A percentile compares a stretch with the other conserved stretches of the same genome.
phyloP scores from a whole-genome alignment of 495 filamentous ascomycete species.

The Aspergillus egyptiacus region DNA sequence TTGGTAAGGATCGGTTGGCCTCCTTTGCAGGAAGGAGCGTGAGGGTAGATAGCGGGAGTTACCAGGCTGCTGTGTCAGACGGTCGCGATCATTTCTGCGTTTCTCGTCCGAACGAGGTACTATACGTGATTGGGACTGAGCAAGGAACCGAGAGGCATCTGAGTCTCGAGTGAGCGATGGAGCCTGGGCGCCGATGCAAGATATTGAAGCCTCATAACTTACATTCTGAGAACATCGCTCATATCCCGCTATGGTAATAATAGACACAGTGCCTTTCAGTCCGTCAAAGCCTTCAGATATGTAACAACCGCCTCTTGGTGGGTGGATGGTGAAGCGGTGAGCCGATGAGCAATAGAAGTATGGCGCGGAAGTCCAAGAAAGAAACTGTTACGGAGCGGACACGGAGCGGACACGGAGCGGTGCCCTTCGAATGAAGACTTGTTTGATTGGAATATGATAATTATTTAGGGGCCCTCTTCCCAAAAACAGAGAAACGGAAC shows the following conservation, averaged over 20 bases:
- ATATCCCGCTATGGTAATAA: slow-evolving; percentile 27
- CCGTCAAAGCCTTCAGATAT: not conserved
- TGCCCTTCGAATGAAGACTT: not conserved
- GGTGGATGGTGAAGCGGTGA: slow-evolving; percentile 13
- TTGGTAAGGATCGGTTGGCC: slow-evolving; percentile 67
- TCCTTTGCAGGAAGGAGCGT: slow-evolving; percentile 46
- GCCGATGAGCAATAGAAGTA: not conserved
- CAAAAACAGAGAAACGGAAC: slow-evolving; percentile 1
- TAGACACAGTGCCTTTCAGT: not conserved
- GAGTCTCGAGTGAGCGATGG: slow-evolving; percentile 14
- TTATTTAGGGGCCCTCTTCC: not conserved
- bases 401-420: not conserved
- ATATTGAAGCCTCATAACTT: slow-evolving; percentile 41
- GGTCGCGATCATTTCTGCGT: slow-evolving; percentile 45
- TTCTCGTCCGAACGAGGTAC: slow-evolving; percentile 57
- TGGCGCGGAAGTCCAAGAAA: not conserved
- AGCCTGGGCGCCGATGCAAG: not conserved
- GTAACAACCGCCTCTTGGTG: not conserved
- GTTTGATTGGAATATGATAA: not conserved
- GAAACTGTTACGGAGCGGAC: not conserved
- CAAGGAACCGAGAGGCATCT: slow-evolving; percentile 97
- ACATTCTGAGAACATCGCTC: slow-evolving; percentile 95
- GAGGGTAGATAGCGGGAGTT: slow-evolving; percentile 44
- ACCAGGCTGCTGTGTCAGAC: slow-evolving; percentile 36
- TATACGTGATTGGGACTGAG: slow-evolving; percentile 91